Conservation (phyloP, 163 green algal genomes). For the Prototheca cutis region DNA sequence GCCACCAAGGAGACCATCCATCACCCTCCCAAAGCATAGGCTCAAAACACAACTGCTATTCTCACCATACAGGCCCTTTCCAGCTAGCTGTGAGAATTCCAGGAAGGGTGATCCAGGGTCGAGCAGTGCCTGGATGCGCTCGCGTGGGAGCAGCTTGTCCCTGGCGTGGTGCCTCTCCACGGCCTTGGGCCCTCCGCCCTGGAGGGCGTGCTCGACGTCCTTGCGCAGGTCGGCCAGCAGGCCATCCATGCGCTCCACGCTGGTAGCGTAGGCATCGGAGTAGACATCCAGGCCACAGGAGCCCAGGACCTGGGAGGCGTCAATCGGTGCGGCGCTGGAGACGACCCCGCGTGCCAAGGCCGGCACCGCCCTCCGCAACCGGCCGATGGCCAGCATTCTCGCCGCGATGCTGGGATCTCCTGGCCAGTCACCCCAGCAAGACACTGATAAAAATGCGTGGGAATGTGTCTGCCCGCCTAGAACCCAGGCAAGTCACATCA, state of each 20-base stretch:
- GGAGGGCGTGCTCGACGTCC: slow-evolving; percentile 14
- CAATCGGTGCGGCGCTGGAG: not conserved
- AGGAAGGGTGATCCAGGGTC: slow-evolving; percentile 76
- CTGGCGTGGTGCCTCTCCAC: slow-evolving; percentile 47
- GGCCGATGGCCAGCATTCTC: not conserved
- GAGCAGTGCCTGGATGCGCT: slow-evolving; percentile 64
- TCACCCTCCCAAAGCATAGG: not conserved
- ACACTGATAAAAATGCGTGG: no score
- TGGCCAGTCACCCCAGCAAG: no score
- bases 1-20: no score
- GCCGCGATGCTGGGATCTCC: not conserved
- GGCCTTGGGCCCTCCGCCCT: slow-evolving; percentile 49
- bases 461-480: no score
- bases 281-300: slow-evolving; percentile 16
- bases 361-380: no score
- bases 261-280: slow-evolving; percentile 25
- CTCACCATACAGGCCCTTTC: slow-evolving; percentile 69
- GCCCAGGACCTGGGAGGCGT: slow-evolving; percentile 16
- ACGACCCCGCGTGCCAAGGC: not conserved
- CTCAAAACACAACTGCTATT: not conserved
- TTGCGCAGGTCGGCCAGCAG: slow-evolving; percentile 23
- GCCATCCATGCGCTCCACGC: slow-evolving; percentile 25
- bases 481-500: not conserved
- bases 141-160: slow-evolving; percentile 64
- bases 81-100: slow-evolving; percentile 73